phyloP scores from a whole-genome alignment of 2,329 filamentous ascomycete species.

The Didymella lethalis region DNA sequence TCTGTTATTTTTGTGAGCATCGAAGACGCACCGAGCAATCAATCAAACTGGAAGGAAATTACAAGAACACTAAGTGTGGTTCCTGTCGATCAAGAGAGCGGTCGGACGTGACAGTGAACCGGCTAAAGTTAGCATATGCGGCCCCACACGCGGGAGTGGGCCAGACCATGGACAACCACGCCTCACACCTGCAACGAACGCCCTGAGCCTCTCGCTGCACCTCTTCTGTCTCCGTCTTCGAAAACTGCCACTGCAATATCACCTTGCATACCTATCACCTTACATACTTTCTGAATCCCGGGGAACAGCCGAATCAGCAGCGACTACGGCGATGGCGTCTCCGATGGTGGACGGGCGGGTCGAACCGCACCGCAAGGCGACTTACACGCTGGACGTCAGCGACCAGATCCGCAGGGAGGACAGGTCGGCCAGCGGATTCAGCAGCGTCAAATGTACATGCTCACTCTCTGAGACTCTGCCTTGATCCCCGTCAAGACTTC shows the following conservation, averaged over 20 bases:
- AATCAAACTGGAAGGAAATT: neutral
- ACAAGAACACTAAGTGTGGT: neutral
- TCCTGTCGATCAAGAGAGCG: neutral
- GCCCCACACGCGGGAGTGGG: slow-evolving; percentile 15
- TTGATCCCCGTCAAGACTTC: neutral
- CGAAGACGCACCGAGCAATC: neutral
- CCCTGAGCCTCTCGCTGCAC: slow-evolving; percentile 9
- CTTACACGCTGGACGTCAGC: slow-evolving; percentile 49
- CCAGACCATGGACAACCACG: slow-evolving; percentile 8
- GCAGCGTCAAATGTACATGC: slow-evolving; percentile 47
- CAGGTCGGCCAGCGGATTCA: slow-evolving; percentile 28
- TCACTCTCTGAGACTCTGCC: neutral
- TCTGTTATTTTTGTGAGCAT: neutral
- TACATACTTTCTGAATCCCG: neutral
- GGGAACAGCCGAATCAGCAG: neutral
- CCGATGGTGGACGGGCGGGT: slow-evolving; percentile 47
- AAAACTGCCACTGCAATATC: neutral
- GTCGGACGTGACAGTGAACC: neutral
- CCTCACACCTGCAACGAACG: slow-evolving; percentile 7
- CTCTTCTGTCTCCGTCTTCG: neutral
- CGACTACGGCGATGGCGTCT: slow-evolving; percentile 44
- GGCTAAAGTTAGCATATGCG: slow-evolving; percentile 11
- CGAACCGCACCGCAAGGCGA: slow-evolving; percentile 51
- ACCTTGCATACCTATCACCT: neutral
- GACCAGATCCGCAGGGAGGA: slow-evolving; percentile 43